Percentiles rank a stretch among this genome's conserved stretches.
Conservation (phyloP, 2,329 filamentous ascomycete species). For the Eutypella sp. region DNA sequence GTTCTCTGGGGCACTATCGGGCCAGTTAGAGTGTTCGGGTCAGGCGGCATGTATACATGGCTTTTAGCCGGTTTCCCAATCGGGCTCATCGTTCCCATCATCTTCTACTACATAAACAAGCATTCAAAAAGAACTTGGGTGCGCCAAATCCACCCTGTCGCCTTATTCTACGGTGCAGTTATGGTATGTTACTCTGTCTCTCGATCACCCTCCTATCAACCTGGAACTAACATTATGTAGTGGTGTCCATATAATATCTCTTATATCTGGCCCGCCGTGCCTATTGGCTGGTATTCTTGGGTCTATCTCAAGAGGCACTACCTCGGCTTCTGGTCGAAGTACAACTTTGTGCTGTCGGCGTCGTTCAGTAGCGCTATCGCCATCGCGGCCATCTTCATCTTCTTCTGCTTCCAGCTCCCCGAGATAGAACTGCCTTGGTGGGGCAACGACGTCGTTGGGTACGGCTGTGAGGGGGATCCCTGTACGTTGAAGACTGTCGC, state of each 20-base stretch:
- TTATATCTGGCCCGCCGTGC: constrained; percentile 43
- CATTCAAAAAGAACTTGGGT: constrained; percentile 16
- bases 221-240: not conserved
- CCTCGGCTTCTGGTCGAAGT: constrained; percentile 22
- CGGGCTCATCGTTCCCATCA: constrained; percentile 26
- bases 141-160: constrained; percentile 23
- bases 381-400: constrained; percentile 21
- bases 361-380: constrained; percentile 21
- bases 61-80: constrained; percentile 29
- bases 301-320: constrained; percentile 28
- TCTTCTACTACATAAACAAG: constrained; percentile 26
- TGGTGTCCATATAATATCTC: constrained; percentile 37
- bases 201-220: not conserved
- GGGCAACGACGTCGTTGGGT: constrained; percentile 39
- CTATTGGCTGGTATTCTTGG: constrained; percentile 42
- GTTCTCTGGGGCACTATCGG: constrained; percentile 39
- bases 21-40: constrained; percentile 32
- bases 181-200: not conserved
- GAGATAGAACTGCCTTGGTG: constrained; percentile 34
- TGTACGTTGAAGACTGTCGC: constrained; percentile 32
- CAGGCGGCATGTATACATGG: constrained; percentile 29
- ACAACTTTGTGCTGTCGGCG: constrained; percentile 23
- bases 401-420: constrained; percentile 21
- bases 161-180: constrained; percentile 19
- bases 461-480: constrained; percentile 37